A percentile compares a stretch with the other conserved stretches of the same genome.
Evolutionary conservation across 768 basidiomycete genomes (phyloP).

Genomic region (Rhodotorula paludigena): DNA sequence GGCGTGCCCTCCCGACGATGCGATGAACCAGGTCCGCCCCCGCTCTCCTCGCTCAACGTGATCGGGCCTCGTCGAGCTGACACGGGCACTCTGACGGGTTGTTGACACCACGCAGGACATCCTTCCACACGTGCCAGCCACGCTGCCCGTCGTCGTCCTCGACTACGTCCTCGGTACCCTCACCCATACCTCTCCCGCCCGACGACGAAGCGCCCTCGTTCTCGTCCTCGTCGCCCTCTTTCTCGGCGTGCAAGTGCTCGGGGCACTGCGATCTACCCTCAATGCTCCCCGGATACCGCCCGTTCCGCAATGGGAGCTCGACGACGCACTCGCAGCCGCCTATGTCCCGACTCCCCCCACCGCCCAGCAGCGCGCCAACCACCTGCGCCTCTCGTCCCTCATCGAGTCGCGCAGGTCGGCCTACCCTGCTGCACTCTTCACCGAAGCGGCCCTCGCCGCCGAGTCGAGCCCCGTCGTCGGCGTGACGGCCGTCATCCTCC

Average conservation of each 20-base stretch:
- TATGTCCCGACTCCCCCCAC: conserved; percentile 14
- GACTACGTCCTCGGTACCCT: conserved; percentile 6
- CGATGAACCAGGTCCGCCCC: conserved; percentile 10
- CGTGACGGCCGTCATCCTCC: conserved; percentile 31
- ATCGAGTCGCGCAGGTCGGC: conserved; percentile 12
- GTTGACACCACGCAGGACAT: too few relatives aligned
- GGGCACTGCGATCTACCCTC: background rate
- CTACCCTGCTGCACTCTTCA: conserved; percentile 7
- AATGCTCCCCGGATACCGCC: background rate
- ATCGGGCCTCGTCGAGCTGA: too few relatives aligned
- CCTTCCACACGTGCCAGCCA: conserved; percentile 3
- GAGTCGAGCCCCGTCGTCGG: conserved; percentile 12
- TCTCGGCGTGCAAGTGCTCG: background rate
- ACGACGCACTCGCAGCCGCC: conserved; percentile 7
- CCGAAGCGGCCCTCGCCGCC: background rate
- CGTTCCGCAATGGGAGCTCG: background rate
- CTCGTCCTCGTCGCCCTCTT: background rate
- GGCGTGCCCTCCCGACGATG: background rate
- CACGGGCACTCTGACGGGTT: too few relatives aligned
- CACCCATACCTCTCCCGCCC: conserved; percentile 4
- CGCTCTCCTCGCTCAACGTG: background rate
- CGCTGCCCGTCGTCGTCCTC: background rate
- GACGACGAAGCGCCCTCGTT: conserved; percentile 6
- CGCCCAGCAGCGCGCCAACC: background rate
- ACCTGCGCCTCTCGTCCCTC: background rate